A percentile compares a stretch with the other conserved stretches of the same genome.
Conservation (phyloP, 2,329 filamentous ascomycete genomes). For the Byssochlamys sp. region DNA sequence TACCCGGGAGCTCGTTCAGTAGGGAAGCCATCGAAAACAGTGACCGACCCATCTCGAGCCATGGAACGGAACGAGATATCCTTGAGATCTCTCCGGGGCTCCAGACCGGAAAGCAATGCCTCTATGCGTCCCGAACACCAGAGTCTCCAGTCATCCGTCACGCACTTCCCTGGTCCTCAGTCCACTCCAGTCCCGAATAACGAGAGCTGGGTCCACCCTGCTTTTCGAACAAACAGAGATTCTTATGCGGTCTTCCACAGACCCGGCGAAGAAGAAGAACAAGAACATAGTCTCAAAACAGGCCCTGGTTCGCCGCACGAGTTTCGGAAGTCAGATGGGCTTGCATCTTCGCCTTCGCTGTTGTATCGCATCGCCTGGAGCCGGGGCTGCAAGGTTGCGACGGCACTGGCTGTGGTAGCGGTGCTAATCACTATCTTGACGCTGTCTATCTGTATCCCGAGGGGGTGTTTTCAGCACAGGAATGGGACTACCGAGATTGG, state of each 20-base stretch:
- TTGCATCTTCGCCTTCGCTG: background rate
- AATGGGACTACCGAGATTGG: background rate
- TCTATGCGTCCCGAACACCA: background rate
- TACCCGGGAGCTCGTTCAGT: background rate
- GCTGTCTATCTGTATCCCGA: background rate
- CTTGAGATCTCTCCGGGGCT: background rate
- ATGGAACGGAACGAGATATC: background rate
- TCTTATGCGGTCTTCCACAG: background rate
- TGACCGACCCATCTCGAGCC: background rate
- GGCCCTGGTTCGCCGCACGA: background rate
- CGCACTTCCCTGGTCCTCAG: background rate
- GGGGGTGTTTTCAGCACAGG: background rate
- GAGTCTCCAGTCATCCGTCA: background rate
- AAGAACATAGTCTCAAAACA: background rate
- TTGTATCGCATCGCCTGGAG: background rate
- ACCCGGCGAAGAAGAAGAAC: background rate
- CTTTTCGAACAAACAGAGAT: background rate
- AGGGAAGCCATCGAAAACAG: background rate
- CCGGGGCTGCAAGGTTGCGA: background rate
- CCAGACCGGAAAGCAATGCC: background rate
- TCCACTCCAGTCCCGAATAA: background rate
- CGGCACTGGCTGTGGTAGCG: background rate
- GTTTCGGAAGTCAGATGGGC: background rate
- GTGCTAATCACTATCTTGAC: background rate
- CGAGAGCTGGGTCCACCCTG: background rate